phyloP scores from a whole-genome alignment of 768 basidiomycete genomes.

The Pleurotus ostreatus region DNA sequence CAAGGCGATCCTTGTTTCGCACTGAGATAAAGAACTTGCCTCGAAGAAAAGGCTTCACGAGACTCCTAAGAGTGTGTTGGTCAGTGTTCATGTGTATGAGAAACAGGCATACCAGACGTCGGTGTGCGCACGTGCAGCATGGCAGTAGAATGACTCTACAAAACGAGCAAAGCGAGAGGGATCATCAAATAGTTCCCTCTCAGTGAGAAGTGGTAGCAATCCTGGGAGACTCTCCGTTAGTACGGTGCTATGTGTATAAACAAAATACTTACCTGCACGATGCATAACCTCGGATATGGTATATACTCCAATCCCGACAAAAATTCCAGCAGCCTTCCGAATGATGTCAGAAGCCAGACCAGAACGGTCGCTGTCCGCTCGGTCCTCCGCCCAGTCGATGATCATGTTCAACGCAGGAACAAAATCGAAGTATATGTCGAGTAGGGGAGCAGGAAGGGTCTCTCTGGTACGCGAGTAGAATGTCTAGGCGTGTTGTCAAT shows the following conservation, averaged over 20 bases:
- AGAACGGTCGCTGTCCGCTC: not conserved
- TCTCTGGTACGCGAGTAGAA: not conserved
- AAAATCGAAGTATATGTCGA: constrained; percentile 2
- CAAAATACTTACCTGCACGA: constrained; percentile 4
- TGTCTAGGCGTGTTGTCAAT: not conserved
- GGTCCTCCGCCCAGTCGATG: constrained; percentile 3
- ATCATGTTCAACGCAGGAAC: not conserved
- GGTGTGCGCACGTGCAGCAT: not conserved
- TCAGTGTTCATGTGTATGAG: not conserved
- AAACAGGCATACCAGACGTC: not conserved
- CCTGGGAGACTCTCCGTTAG: not conserved
- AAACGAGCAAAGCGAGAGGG: constrained; percentile 9
- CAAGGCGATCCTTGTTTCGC: constrained; percentile 6
- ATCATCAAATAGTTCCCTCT: constrained; percentile 10
- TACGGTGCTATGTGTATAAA: not conserved
- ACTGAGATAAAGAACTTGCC: constrained; percentile 1
- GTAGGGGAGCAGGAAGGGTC: not conserved
- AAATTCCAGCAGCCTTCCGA: constrained; percentile 3
- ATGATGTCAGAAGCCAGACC: constrained; percentile 6
- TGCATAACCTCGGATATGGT: constrained; percentile 5
- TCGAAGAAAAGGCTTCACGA: constrained; percentile 1
- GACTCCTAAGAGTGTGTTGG: not conserved
- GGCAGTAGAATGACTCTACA: constrained; percentile 4
- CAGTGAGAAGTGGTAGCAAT: constrained; percentile 7
- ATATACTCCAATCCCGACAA: constrained; percentile 9